Conservation (phyloP, 345 rosid species). For the Citrus reticulata region DNA sequence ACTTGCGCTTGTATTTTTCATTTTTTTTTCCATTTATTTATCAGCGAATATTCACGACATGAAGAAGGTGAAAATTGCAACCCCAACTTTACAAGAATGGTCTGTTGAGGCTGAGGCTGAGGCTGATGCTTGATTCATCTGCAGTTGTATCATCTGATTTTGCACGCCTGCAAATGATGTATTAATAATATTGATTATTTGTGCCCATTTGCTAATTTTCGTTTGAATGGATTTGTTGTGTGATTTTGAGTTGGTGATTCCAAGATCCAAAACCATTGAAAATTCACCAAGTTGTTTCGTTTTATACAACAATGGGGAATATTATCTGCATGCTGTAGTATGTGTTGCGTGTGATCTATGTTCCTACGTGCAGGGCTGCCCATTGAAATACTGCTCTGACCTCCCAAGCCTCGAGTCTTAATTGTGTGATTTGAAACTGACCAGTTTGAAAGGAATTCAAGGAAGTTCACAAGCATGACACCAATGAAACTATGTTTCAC, state of each 20-base stretch:
- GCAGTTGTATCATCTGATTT: neutral
- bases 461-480: too few relatives aligned
- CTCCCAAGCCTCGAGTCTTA: too few relatives aligned
- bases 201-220: too few relatives aligned
- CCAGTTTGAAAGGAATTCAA: too few relatives aligned
- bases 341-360: too few relatives aligned
- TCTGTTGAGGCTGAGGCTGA: constrained; percentile 22
- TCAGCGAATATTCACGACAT: constrained; percentile 77
- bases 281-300: neutral
- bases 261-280: neutral
- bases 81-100: constrained; percentile 64
- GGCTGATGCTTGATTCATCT: constrained; percentile 29
- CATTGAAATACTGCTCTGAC: too few relatives aligned
- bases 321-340: neutral
- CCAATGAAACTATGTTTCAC: too few relatives aligned
- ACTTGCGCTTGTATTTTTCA: neutral
- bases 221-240: neutral
- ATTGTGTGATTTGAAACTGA: too few relatives aligned
- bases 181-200: too few relatives aligned
- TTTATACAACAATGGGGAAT: neutral
- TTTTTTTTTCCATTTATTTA: neutral
- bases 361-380: too few relatives aligned
- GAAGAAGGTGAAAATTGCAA: constrained; percentile 62
- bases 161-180: neutral
- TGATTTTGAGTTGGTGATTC: too few relatives aligned